Evolutionary conservation across 73 alveolate genomes (phyloP), one percentile per base, ranked within the genome.

Genomic region (Effrenium voratum): DNA sequence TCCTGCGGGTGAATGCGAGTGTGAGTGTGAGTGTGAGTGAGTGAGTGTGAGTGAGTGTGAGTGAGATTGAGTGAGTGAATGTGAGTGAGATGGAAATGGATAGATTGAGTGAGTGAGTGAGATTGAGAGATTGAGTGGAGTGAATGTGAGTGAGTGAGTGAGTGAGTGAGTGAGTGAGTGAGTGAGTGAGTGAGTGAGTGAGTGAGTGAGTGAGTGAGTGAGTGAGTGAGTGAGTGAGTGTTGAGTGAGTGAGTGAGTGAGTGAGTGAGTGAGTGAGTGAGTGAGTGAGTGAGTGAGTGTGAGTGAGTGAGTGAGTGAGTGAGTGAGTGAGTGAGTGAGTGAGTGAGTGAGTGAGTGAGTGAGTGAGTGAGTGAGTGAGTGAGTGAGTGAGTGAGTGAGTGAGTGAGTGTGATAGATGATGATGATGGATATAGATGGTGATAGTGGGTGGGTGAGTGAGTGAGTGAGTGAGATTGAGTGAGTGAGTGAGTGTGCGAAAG

Each of bases 141-240:
- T n/a, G n/a, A n/a, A n/a, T n/a, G n/a, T 52, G 63, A 52, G 63
- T 72, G 82, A 72, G 82, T 72, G 82, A 72, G 82, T 72, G 82
- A 72, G 82, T 72, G 82, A 72, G 82, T 72, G 76, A 63, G 76
- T 63, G 76, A 63, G 76, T 63, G 76, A 63, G 76, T 72, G 50
- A 72, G 82, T 72, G 82, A 72, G 49, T 72, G 45, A 36, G 82
- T 72, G 82, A 34, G 82, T 34, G 82, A 63, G 45, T 72, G 82
- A 72, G 82, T 72, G 82, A 72, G 45, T 30, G 50, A 72, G 82
- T 72, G 82, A 72, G 82, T 72, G 82, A 6, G 82, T 34, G 50
- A 34, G 82, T 34, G 49, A 36, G 49, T 34, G 82, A 34, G 49
- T 72, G 82, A 72, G 82, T 72, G 50, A 72, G 82, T 72, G 82